Evolutionary conservation across 2,329 filamentous ascomycete genomes (phyloP).

Genomic region (Fusarium humuli): DNA sequence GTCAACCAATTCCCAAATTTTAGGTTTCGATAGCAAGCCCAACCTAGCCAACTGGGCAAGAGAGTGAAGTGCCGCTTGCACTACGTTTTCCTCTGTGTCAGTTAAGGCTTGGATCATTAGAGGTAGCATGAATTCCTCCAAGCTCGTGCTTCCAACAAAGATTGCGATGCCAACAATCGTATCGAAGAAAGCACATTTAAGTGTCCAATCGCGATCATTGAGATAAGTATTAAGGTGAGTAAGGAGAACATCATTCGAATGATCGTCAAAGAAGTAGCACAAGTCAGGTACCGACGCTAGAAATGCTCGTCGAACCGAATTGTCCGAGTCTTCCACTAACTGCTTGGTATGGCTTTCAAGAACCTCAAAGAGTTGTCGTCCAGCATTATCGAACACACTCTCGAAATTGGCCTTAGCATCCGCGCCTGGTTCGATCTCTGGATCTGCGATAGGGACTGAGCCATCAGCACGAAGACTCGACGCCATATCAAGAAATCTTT

Average conservation of each 20-base stretch:
- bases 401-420: conserved; percentile 79
- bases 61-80: conserved; percentile 89
- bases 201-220: conserved; percentile 94
- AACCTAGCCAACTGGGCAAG: conserved; percentile 89
- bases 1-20: conserved; percentile 88
- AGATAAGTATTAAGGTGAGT: conserved; percentile 97
- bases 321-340: conserved; percentile 86
- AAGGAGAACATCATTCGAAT: conserved; percentile 94
- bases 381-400: conserved; percentile 88
- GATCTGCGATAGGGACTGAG: conserved; percentile 80
- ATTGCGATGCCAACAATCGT: conserved; percentile 92
- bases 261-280: conserved; percentile 94
- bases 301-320: conserved; percentile 89
- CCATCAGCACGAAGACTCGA: conserved; percentile 88
- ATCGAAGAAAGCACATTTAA: conserved; percentile 97
- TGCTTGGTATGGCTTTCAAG: conserved; percentile 92
- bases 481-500: conserved; percentile 88
- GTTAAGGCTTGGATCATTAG: conserved; percentile 95
- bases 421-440: conserved; percentile 79
- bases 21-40: conserved; percentile 85
- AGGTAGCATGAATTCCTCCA: conserved; percentile 95
- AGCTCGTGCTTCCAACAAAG: conserved; percentile 86
- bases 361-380: conserved; percentile 81
- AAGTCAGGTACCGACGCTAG: conserved; percentile 90
- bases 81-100: conserved; percentile 92